Evolutionary conservation across 1,284 basidiomycete species (phyloP), one percentile per base, ranked within the genome.

Genomic region (Tilletia setariae): DNA sequence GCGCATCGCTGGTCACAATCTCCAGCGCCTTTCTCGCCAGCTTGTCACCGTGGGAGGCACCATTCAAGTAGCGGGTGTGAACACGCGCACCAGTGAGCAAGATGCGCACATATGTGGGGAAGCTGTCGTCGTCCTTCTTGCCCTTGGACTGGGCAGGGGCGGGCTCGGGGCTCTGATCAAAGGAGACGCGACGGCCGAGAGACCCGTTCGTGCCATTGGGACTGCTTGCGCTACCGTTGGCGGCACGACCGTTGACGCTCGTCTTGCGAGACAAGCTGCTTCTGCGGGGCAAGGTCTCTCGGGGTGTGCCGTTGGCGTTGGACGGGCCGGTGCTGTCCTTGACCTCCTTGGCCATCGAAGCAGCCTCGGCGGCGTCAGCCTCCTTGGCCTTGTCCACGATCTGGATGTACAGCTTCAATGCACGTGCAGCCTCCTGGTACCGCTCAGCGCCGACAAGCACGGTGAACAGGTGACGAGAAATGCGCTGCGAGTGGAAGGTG

Each of bases 381-480:
- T 80, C 70, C n/a, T 76, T 70, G 4, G 77, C 75, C 69, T 78
- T 80, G 35, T 82, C 77, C 15, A 81, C 78, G 28, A 81, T 74
- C 67, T 74, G 67, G 4, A 72, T 69, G 68, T 82, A 82, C 6
- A 79, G 67, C 51, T 75, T 69, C 44, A 81, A 67, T 43, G 79
- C 73, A 3, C 67, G 63, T 35, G 68, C 72, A 4, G 76, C 78
- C 69, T 82, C 80, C 32, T 76, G 74, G 65, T 76, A 74, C 43
- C 71, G 72, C 65, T 81, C 78, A 15, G 80, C 77, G 13, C 79
- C 79, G 25, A 74, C 71, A 59, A 82, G 76, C 65, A 80, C 62
- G 40, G 63, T 64, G 19, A 80, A 72, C 9, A 82, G 71, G 43
- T 77, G 74, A 32, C 80, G 73, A 30, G 72, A 56, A 46, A 82